These are phyloP conservation scores for Hippophae tibetana DNA, from an alignment of 306 rosid species.

Conservation along the genomic window DNA sequence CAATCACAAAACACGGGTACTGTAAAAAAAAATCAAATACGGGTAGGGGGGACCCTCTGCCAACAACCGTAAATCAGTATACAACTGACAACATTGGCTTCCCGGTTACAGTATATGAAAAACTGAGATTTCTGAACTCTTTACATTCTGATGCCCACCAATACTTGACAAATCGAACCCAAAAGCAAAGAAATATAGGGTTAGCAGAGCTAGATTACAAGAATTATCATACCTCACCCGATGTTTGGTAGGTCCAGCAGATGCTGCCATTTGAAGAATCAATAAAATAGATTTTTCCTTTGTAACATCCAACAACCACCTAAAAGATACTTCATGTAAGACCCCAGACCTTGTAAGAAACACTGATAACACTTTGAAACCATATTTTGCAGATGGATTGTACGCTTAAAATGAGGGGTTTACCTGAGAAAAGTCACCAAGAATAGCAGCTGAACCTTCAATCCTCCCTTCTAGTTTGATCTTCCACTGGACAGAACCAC, in stretches of 20 bases:
- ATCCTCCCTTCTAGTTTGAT: slow-evolving; percentile 69
- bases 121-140: no score
- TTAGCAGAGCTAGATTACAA: neutral
- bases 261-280: slow-evolving; percentile 55
- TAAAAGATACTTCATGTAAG: slow-evolving; percentile 20
- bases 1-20: no score
- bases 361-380: slow-evolving; percentile 10
- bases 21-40: no score
- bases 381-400: slow-evolving; percentile 7
- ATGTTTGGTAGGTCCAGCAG: slow-evolving; percentile 76
- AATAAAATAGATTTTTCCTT: slow-evolving; percentile 77
- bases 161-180: neutral
- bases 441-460: slow-evolving; percentile 79
- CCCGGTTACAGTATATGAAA: no score
- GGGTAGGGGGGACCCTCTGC: no score
- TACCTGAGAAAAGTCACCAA: slow-evolving; percentile 81
- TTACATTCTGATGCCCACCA: no score
- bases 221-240: slow-evolving; percentile 60
- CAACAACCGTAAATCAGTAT: no score
- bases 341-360: slow-evolving; percentile 22
- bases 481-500: slow-evolving; percentile 91
- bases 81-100: no score
- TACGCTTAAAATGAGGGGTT: slow-evolving; percentile 6
- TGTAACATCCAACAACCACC: slow-evolving; percentile 93
- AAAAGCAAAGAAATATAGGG: slow-evolving; percentile 14